A percentile compares a stretch with the other conserved stretches of the same genome.
phyloP scores from a whole-genome alignment of 306 rosid species.

The Inga oerstediana region DNA sequence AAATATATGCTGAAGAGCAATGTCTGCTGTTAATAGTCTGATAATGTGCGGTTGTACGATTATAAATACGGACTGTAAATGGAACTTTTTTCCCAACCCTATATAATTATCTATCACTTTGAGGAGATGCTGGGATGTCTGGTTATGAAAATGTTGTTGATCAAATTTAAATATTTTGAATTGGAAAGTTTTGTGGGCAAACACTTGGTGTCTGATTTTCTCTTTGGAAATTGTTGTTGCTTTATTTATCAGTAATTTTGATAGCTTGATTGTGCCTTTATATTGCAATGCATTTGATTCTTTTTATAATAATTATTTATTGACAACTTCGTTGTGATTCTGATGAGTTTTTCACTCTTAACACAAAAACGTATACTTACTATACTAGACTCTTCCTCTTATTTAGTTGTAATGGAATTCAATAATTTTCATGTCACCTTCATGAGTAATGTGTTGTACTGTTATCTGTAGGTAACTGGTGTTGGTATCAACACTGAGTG shows the following conservation, averaged over 20 bases:
- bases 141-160: not conserved
- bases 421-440: constrained; percentile 21
- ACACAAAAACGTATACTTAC: not conserved
- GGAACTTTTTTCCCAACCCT: not conserved
- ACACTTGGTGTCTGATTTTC: not conserved
- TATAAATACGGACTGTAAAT: not conserved
- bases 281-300: constrained; percentile 23
- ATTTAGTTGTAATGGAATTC: constrained; percentile 13
- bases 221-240: not conserved
- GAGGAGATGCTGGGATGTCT: constrained; percentile 8
- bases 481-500: constrained; percentile 99
- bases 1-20: constrained; percentile 29
- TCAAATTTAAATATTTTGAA: constrained; percentile 19
- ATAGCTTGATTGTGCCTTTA: constrained; percentile 13
- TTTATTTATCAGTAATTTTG: not conserved
- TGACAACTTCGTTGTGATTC: constrained; percentile 6
- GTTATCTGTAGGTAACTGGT: constrained; percentile 73
- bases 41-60: not conserved
- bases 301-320: constrained; percentile 3
- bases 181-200: not conserved
- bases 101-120: not conserved
- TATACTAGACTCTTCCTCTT: constrained; percentile 8
- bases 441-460: constrained; percentile 23
- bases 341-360: not conserved
- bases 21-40: not conserved